These are phyloP conservation scores for Hordeum pubiflorum DNA, from an alignment of 202 grass and related monocot species.

Conservation along the genomic window DNA sequence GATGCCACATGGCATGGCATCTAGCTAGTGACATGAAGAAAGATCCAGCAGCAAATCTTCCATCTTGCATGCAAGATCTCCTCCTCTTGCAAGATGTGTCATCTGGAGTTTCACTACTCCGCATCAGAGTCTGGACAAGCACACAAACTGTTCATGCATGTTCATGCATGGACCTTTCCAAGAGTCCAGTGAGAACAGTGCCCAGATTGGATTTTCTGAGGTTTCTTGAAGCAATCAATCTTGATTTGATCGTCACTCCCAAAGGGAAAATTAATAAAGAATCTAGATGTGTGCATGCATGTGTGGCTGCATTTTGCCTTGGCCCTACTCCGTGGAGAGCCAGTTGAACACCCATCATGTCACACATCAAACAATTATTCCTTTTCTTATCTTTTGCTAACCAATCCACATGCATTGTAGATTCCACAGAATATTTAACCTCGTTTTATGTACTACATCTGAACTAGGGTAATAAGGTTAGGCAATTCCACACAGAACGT, in stretches of 20 bases:
- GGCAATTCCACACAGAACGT: not conserved
- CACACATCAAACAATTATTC: conserved; percentile 9
- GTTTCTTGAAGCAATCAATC: conserved; percentile 13
- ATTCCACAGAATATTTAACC: not conserved
- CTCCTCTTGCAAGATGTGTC: not conserved
- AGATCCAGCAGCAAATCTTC: conserved; percentile 18
- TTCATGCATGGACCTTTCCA: conserved; percentile 7
- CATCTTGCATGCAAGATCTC: not conserved
- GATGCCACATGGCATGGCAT: conserved; percentile 12
- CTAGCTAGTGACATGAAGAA: conserved; percentile 8
- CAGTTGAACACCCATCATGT: conserved; percentile 12
- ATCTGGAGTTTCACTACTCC: not conserved
- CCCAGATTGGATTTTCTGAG: conserved; percentile 25
- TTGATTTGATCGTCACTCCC: conserved; percentile 1
- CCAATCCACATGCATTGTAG: conserved; percentile 21
- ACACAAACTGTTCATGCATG: conserved; percentile 25
- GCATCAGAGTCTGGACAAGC: conserved; percentile 16
- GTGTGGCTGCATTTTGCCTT: not conserved
- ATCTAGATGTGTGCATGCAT: conserved; percentile 9
- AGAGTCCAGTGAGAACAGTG: conserved; percentile 24
- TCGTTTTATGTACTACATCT: not conserved
- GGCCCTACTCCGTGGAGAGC: conserved; percentile 16
- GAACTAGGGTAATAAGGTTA: not conserved
- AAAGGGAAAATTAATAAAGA: not conserved
- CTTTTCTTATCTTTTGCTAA: not conserved